Evolutionary conservation across 352 stramenopile genomes (phyloP), one percentile per base, ranked within the genome.

Genomic region (Pythium guiyangense): DNA sequence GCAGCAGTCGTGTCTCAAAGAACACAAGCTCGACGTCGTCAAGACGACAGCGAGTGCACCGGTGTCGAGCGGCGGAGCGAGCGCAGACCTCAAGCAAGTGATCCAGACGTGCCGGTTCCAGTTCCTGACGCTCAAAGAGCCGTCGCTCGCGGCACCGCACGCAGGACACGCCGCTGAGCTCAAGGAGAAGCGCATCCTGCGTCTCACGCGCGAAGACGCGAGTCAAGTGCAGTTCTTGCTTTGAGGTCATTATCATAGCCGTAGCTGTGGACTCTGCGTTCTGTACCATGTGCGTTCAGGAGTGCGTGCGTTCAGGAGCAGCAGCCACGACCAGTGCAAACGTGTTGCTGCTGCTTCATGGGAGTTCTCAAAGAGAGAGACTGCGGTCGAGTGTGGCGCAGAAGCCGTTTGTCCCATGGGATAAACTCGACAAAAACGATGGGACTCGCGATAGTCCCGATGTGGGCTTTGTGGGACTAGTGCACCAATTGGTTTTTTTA

Each of bases 71-170:
- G 70, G 79, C 2, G 74, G 84, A 10, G 74, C 79, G 0, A 89
- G 79, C 56, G 76, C 66, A 0, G 82, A 85, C 10, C 66, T 90
- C 5, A 88, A 89, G 48, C 77, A 92, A 54, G 86, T 94, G 26
- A 91, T 94, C 43, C 80, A 92, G 60, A 92, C 77, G 11, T 94
- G 84, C 51, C 81, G 79, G 15, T 92, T 94, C 52, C 79, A 90
- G 56, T 90, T 92, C 49, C 58, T 92, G 22, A 71, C 76, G 4
- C 69, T 86, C 43, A 81, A 82, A 52, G 75, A 90, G 34, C 70
- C 60, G n/a, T 46, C 45, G 9, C 60, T 60, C 40, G 29, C 29
- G 25, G 57, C 27, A 3, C 43, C 45, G 50, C 48, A 34, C 50
- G 39, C 42, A 26, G 18, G 20, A 20, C 17, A 17, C n/a, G 27